Conservation (phyloP, 768 basidiomycete species). For the Agaricus blazei region DNA sequence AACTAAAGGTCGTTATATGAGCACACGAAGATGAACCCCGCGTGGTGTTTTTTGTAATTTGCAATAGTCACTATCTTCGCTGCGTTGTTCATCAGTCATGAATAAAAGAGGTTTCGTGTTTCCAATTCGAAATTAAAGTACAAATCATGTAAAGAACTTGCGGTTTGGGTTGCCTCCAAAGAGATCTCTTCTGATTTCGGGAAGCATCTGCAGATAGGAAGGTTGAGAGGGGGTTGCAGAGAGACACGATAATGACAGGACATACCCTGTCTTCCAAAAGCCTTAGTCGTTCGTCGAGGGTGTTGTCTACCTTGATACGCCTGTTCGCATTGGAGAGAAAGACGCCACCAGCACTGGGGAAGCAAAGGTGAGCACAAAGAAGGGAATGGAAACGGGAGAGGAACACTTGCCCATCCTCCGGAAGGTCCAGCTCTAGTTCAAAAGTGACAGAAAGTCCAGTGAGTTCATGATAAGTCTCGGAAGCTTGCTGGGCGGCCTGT, state of each 20-base stretch:
- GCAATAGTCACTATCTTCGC: too few relatives aligned
- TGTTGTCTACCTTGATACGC: slow-evolving; percentile 90
- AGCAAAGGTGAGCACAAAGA: neutral
- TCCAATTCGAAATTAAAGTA: neutral
- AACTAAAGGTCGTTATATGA: too few relatives aligned
- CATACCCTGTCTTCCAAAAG: slow-evolving; percentile 85
- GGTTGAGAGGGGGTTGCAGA: neutral
- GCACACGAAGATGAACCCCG: too few relatives aligned
- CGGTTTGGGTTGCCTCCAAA: slow-evolving; percentile 91
- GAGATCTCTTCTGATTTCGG: slow-evolving; percentile 84
- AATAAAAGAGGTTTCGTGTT: too few relatives aligned
- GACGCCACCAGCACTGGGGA: slow-evolving; percentile 75
- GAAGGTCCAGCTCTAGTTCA: slow-evolving; percentile 56
- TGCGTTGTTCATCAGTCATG: too few relatives aligned
- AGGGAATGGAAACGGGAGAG: slow-evolving; percentile 15
- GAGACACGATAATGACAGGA: slow-evolving; percentile 6
- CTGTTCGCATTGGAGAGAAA: slow-evolving; percentile 65
- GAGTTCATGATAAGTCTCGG: slow-evolving; percentile 65
- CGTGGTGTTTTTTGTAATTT: too few relatives aligned
- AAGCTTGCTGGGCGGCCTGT: slow-evolving; percentile 63
- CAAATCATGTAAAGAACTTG: slow-evolving; percentile 72
- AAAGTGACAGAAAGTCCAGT: slow-evolving; percentile 64
- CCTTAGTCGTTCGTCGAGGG: slow-evolving; percentile 85
- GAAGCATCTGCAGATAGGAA: slow-evolving; percentile 69
- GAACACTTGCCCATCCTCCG: slow-evolving; percentile 53